These are phyloP conservation scores for Castanea sativa DNA, from an alignment of 306 rosid genomes.

Conservation along the genomic window DNA sequence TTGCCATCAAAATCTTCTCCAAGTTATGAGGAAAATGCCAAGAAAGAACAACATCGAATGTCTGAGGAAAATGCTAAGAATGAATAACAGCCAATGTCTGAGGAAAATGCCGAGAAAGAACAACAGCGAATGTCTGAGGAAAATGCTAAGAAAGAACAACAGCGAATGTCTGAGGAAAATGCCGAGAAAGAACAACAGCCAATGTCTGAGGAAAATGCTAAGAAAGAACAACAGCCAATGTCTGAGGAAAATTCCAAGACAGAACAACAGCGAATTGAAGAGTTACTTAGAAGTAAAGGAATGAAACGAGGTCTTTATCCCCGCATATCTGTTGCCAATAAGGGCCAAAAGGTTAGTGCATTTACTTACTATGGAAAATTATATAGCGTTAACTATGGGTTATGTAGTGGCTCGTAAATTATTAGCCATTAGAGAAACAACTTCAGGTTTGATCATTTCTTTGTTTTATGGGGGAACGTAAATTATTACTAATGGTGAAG, in stretches of 20 bases:
- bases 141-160: too few species aligned
- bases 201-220: too few species aligned
- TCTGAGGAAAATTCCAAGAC: slow-evolving; percentile 33
- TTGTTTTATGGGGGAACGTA: background rate
- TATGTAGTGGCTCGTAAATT: background rate
- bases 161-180: too few species aligned
- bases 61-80: too few species aligned
- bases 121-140: too few species aligned
- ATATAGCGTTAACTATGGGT: background rate
- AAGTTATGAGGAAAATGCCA: slow-evolving; percentile 7
- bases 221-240: too few species aligned
- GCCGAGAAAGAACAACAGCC: slow-evolving; percentile 53
- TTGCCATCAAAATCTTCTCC: slow-evolving; percentile 27
- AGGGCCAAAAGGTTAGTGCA: slow-evolving; percentile 70
- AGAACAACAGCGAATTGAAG: slow-evolving; percentile 52
- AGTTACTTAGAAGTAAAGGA: slow-evolving; percentile 53
- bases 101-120: too few species aligned
- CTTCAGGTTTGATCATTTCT: background rate
- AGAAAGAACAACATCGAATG: too few species aligned
- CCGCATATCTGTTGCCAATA: slow-evolving; percentile 52
- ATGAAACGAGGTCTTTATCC: slow-evolving; percentile 57
- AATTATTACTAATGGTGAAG: background rate
- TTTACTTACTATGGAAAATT: background rate
- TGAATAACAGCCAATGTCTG: too few species aligned
- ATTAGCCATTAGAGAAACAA: background rate